Evolutionary conservation across 1,284 basidiomycete genomes (phyloP), one percentile per base, ranked within the genome.

Genomic region (Melanopsichium pennsylvanicum): DNA sequence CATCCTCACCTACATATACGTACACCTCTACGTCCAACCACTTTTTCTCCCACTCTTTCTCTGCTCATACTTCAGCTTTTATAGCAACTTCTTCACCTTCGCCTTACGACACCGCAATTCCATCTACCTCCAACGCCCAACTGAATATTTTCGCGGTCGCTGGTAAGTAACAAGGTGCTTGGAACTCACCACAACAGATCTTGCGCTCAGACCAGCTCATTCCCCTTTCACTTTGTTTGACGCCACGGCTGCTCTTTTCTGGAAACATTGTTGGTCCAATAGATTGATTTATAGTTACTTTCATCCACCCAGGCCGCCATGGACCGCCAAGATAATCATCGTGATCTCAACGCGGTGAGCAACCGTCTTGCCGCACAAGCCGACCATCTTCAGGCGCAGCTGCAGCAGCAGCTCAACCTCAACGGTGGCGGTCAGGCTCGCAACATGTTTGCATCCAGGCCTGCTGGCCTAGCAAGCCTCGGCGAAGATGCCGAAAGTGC

Each of bases 361-460:
- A 56, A 48, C 23, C 72, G 64, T 27, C 47, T 74, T 22, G 66
- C 70, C 15, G 57, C 73, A 12, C 75, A 77, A 47, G 70, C 72
- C 39, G 74, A 76, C 29, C 70, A 73, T 12, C 51, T 76, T 12
- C 72, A 72, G 32, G 60, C 60, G 5, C 74, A 74, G 42, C 48
- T 76, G 23, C 71, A 76, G 54, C 73, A 76, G 49, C 74, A 76
- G 48, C 74, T 78, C 58, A 60, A 58, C 22, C 37, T 58, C 59
- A 51, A 49, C 22, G 46, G 41, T 21, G 19, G 48, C 8, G 57
- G 56, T 12, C 55, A 52, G 38, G 39, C 36, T 34, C 60, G 57
- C 29, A 68, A 43, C 37, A 64, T 61, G 63, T 70, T 63, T 29
- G 63, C 59, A 22, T 70, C 63, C 19, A 49, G 70, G 21, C 49